Evolutionary conservation across 2,329 filamentous ascomycete species (phyloP).

Genomic region (Metarhizium rileyi): DNA sequence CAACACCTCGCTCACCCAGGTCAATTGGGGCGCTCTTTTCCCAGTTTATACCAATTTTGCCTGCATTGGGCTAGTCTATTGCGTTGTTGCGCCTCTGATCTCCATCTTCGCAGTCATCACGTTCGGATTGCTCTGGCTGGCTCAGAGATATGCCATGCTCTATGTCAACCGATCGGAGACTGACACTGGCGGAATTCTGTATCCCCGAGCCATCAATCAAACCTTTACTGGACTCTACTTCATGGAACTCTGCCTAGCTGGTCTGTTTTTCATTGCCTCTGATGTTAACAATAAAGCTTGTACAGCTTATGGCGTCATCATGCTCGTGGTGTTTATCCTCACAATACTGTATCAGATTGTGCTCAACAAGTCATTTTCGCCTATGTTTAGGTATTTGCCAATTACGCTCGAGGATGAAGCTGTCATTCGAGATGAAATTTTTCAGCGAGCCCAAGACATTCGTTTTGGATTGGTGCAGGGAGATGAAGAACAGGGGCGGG

Average conservation of each 20-base stretch:
- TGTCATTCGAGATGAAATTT: constrained; percentile 80
- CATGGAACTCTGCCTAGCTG: constrained; percentile 85
- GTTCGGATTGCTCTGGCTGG: constrained; percentile 84
- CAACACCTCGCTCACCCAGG: constrained; percentile 65
- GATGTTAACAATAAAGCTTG: constrained; percentile 50
- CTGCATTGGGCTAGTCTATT: constrained; percentile 84
- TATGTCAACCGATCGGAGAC: constrained; percentile 85
- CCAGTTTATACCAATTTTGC: constrained; percentile 95
- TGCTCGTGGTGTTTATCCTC: constrained; percentile 64
- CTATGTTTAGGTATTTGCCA: constrained; percentile 79
- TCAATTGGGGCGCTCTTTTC: constrained; percentile 90
- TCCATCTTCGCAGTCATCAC: constrained; percentile 89
- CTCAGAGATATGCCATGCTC: constrained; percentile 92
- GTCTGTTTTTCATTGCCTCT: constrained; percentile 72
- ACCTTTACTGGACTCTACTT: constrained; percentile 91
- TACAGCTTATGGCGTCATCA: constrained; percentile 68
- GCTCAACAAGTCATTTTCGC: constrained; percentile 74
- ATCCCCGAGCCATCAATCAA: constrained; percentile 88
- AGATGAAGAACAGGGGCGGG: constrained; percentile 26
- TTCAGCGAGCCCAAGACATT: constrained; percentile 65
- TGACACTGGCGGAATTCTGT: constrained; percentile 87
- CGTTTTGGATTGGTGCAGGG: constrained; percentile 53
- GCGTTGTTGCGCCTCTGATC: constrained; percentile 80
- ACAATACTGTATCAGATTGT: constrained; percentile 72
- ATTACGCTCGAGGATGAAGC: constrained; percentile 96